Conservation (phyloP, 148 eudicot genomes). For the Vaccinium corymbosum region DNA sequence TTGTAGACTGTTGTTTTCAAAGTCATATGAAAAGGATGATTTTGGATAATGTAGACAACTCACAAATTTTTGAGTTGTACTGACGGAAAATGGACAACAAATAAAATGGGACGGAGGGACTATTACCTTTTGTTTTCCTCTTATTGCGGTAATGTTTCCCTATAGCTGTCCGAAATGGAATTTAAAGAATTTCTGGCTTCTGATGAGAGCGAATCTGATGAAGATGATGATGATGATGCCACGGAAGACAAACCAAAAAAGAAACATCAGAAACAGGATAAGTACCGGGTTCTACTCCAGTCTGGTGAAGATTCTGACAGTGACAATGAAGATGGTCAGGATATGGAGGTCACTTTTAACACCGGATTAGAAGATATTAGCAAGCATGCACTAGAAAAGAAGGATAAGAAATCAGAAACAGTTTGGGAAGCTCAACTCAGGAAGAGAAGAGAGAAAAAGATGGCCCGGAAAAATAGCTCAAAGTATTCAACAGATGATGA, state of each 20-base stretch:
- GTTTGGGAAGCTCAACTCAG: constrained; percentile 83
- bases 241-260: constrained; percentile 28
- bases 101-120: neutral
- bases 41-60: neutral
- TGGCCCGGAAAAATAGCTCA: constrained; percentile 50
- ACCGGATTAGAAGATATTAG: constrained; percentile 91
- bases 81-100: neutral
- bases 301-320: constrained; percentile 71
- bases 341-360: constrained; percentile 97
- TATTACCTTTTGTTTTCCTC: neutral
- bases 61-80: too few species aligned
- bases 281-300: constrained; percentile 64
- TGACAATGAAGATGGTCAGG: constrained; percentile 56
- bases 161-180: constrained; percentile 69
- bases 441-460: constrained; percentile 78
- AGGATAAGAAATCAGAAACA: constrained; percentile 66
- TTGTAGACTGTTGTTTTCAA: neutral
- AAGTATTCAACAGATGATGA: constrained; percentile 81
- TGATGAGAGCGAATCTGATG: constrained; percentile 72
- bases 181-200: constrained; percentile 79
- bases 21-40: neutral
- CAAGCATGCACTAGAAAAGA: constrained; percentile 79
- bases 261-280: constrained; percentile 46
- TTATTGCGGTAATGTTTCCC: neutral
- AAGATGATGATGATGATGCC: constrained; percentile 35